Evolutionary conservation across 176 grass and related monocot species (phyloP).

Genomic region (Canna indica): DNA sequence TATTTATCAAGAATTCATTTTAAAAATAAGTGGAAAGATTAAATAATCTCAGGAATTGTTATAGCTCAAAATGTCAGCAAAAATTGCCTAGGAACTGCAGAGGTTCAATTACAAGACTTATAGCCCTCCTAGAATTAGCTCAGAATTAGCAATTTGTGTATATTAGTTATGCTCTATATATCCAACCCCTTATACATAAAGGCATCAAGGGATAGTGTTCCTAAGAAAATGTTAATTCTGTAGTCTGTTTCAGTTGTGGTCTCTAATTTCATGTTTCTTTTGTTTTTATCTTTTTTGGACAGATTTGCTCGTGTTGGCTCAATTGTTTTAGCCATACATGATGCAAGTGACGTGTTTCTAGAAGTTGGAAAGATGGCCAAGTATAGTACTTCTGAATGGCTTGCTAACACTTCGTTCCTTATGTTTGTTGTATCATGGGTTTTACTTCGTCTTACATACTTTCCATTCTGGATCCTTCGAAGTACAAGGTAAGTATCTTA

Average conservation of each 20-base stretch:
- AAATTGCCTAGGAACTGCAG: too few relatives aligned
- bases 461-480: constrained; percentile 18
- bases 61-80: too few relatives aligned
- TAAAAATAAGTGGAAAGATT: too few relatives aligned
- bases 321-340: constrained; percentile 19
- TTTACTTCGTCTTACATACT: constrained; percentile 19
- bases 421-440: constrained; percentile 17
- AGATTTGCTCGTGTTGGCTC: constrained; percentile 19
- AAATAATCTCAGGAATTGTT: too few relatives aligned
- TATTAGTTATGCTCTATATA: too few relatives aligned
- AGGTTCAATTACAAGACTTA: too few relatives aligned
- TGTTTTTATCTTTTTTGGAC: neutral
- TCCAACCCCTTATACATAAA: neutral
- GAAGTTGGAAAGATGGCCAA: constrained; percentile 11
- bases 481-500: constrained; percentile 11
- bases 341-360: constrained; percentile 18
- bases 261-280: neutral
- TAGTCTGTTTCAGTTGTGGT: neutral
- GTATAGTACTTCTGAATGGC: neutral
- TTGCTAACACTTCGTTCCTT: constrained; percentile 7
- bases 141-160: too few relatives aligned
- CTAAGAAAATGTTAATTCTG: neutral
- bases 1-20: too few relatives aligned
- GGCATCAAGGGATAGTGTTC: neutral
- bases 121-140: too few relatives aligned